A percentile compares a stretch with the other conserved stretches of the same genome.
These are phyloP conservation scores for Oemleria cerasiformis DNA, from an alignment of 306 rosid genomes.

Conservation along the genomic window DNA sequence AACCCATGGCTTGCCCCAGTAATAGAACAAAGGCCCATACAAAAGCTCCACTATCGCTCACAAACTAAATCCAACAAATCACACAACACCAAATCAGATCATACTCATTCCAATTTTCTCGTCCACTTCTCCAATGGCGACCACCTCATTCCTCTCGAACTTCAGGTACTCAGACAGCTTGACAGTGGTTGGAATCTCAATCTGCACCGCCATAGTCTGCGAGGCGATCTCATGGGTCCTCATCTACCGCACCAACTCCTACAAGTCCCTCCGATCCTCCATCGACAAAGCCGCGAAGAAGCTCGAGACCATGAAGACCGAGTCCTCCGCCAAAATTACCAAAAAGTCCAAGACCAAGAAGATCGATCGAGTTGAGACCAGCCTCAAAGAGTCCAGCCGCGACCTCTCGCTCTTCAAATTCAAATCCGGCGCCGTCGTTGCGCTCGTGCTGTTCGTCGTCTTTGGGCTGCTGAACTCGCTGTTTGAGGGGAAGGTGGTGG, in stretches of 20 bases:
- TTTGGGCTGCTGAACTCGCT: conserved; percentile 87
- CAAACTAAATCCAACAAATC: not conserved
- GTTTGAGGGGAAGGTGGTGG: conserved; percentile 88
- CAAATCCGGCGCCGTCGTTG: conserved; percentile 97
- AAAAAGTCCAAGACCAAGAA: conserved; percentile 92
- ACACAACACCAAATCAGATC: not conserved
- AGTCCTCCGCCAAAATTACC: conserved; percentile 46
- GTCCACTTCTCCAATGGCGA: conserved; percentile 32
- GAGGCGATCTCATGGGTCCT: conserved; percentile 97
- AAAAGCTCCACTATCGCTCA: not conserved
- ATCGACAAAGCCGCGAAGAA: conserved; percentile 96
- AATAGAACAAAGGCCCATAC: not conserved
- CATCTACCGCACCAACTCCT: conserved; percentile 91
- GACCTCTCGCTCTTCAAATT: conserved; percentile 93
- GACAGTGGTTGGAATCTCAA: conserved; percentile 81
- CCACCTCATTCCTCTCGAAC: conserved; percentile 48
- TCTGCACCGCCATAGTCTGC: conserved; percentile 89
- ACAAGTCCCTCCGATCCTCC: conserved; percentile 92
- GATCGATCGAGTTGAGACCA: conserved; percentile 96
- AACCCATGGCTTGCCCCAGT: not conserved
- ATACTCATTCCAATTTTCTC: conserved; percentile 3
- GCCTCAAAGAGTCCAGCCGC: conserved; percentile 91
- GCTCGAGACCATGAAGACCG: conserved; percentile 96
- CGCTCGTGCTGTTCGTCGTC: conserved; percentile 93
- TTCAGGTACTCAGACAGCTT: conserved; percentile 78